Base-by-base conservation (phyloP, 352 stramenopile genomes). In the Pythium diclinum region DNA sequence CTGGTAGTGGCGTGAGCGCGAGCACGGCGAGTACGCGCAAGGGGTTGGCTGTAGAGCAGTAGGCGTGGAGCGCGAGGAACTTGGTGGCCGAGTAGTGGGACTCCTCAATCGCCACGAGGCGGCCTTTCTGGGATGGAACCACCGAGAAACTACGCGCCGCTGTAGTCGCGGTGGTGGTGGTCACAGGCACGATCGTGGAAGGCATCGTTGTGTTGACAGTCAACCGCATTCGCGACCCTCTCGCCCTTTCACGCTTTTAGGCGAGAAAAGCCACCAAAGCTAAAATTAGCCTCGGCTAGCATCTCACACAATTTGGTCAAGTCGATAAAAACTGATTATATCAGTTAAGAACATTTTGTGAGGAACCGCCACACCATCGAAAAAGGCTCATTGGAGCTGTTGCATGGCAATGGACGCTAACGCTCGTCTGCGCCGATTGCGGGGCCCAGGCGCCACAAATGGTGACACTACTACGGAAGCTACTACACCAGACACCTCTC, bases 61-160 rank as follows among this genome's bases (percentile, higher is more conserved):
- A 71, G 6, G 33, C 46, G 28, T 67, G 23, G 4, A 67, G 34
- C 19, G 65, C 65, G 6, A 71, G 19, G 6, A 61, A 60, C 54
- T 67, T 71, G 53, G 46, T 16, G 5, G 38, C 38, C 23, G 65
- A 71, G 65, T 71, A 71, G 23, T 34, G n/a, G 36, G 36, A 17
- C 36, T 42, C 23, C 32, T 52, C 54, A n/a, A 62, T n/a, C 58
- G 61, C 19, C 17, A 17, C 4, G 33, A 59, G 30, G 21, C 33
- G 52, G 14, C 5, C 5, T 13, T 38, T 38, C 7, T 44, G 10
- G 5, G 36, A 44, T n/a, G 36, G 13, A 5, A n/a, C 6, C 11
- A 8, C 21, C 40, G 40, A 42, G 5, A 17, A 5, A 42, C 9
- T 17, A 5, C 36, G 11, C 36, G 36, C 2, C 16, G 36, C 11